A percentile compares a stretch with the other conserved stretches of the same genome.
Conservation (phyloP, 257 asterid genomes). For the Echites panduratus region DNA sequence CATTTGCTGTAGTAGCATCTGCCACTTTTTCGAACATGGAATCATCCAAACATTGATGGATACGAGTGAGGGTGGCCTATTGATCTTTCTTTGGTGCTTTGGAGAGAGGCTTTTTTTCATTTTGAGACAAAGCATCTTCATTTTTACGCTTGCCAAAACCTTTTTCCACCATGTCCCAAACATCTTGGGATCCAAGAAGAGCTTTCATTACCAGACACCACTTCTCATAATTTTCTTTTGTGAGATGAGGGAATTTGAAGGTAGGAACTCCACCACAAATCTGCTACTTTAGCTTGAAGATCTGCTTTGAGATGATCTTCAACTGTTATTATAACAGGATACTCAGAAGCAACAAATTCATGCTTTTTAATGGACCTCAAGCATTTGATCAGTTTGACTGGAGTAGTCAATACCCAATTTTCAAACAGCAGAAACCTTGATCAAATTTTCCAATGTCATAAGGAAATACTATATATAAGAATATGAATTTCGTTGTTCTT, state of each 20-base stretch:
- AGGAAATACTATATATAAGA: no score
- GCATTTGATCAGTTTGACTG: no score
- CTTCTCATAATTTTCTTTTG: not conserved
- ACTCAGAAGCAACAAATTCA: no score
- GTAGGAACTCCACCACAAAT: not conserved
- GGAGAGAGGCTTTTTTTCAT: not conserved
- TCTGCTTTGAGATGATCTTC: no score
- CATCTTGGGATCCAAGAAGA: not conserved
- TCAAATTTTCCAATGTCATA: no score
- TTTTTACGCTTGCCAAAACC: not conserved
- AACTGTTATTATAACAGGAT: no score
- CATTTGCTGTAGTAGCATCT: not conserved
- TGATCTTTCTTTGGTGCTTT: not conserved
- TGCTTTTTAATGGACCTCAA: no score
- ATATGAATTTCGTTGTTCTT: no score
- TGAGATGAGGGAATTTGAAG: not conserved
- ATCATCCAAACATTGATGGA: conserved; percentile 2
- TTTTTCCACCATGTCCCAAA: not conserved
- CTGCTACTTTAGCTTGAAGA: no score
- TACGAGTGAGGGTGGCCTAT: not conserved
- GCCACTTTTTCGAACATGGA: not conserved
- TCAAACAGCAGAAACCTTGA: no score
- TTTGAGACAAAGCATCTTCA: not conserved
- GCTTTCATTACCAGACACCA: not conserved
- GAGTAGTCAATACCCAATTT: no score